Percentiles rank a stretch among this genome's conserved stretches.
Evolutionary conservation across 176 grass and related monocot genomes (phyloP).

Genomic region (Aegilops sharonensis): DNA sequence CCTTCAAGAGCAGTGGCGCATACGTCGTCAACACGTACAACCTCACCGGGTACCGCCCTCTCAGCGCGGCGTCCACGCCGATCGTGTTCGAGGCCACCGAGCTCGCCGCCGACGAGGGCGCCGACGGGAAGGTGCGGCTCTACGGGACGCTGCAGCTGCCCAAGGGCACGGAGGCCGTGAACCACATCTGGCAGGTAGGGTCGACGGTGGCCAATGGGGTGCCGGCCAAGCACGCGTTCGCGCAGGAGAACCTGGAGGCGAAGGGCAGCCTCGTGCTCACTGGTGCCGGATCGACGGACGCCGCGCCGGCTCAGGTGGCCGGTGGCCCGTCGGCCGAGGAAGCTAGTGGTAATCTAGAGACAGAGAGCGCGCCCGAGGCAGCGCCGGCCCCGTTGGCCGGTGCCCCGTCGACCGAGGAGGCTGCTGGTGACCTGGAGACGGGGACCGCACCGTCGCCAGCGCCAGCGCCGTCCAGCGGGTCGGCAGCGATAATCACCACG

Average conservation of each 20-base stretch:
- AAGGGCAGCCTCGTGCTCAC: slow-evolving; percentile 36
- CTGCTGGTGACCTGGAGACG: neutral
- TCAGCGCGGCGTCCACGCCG: neutral
- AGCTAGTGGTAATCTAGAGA: neutral
- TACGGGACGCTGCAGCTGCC: slow-evolving; percentile 60
- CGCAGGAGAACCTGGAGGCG: slow-evolving; percentile 31
- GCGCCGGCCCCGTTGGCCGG: slow-evolving; percentile 17
- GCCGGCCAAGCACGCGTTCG: slow-evolving; percentile 53
- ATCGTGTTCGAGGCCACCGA: slow-evolving; percentile 39
- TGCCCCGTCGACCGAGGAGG: neutral
- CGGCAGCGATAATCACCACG: neutral
- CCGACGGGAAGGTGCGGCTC: slow-evolving; percentile 41
- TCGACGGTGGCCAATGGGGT: slow-evolving; percentile 31
- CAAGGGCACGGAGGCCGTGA: slow-evolving; percentile 26
- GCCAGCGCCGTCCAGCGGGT: slow-evolving; percentile 4
- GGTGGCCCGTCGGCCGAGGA: neutral
- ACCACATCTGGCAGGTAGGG: slow-evolving; percentile 84
- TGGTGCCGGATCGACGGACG: neutral
- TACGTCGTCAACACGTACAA: slow-evolving; percentile 56
- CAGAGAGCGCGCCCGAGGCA: neutral
- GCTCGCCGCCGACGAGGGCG: slow-evolving; percentile 45
- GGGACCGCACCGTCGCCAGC: neutral
- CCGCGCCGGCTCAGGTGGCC: slow-evolving; percentile 7
- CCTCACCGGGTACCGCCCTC: slow-evolving; percentile 1
- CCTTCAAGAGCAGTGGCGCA: neutral